These are phyloP conservation scores for Sclerotinia minor DNA, from an alignment of 2,329 filamentous ascomycete species.

Conservation along the genomic window DNA sequence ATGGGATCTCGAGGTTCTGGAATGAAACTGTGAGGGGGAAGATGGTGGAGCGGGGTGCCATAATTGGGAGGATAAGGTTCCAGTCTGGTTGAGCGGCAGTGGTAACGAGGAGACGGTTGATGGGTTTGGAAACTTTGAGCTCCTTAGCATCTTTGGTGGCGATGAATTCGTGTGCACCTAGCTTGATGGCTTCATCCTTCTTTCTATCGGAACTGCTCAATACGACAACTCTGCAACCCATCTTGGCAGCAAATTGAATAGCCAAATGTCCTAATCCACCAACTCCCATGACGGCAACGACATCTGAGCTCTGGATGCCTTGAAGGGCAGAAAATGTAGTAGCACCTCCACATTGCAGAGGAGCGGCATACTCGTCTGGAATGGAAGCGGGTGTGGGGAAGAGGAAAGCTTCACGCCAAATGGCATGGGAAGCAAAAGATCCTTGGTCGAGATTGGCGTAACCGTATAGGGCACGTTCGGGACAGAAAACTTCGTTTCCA, in stretches of 20 bases:
- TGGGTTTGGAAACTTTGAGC: conserved; percentile 42
- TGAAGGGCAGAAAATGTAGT: conserved; percentile 43
- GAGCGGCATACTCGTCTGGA: conserved; percentile 43
- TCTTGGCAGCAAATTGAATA: conserved; percentile 60
- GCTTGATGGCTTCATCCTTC: conserved; percentile 58
- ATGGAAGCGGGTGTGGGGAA: conserved; percentile 45
- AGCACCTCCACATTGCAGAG: conserved; percentile 50
- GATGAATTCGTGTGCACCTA: conserved; percentile 62
- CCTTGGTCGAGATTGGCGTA: conserved; percentile 49
- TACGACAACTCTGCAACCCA: conserved; percentile 61
- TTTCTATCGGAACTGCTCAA: conserved; percentile 60
- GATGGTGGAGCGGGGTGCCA: conserved; percentile 52
- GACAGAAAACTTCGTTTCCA: conserved; percentile 47
- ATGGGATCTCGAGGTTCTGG: conserved; percentile 32
- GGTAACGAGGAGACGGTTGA: conserved; percentile 36
- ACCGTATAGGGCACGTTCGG: conserved; percentile 46
- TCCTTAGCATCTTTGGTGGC: conserved; percentile 47
- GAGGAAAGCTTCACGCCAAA: conserved; percentile 44
- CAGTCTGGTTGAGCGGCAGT: conserved; percentile 31
- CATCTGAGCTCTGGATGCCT: conserved; percentile 39
- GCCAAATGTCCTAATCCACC: conserved; percentile 62
- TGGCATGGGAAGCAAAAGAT: conserved; percentile 45
- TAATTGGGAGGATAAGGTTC: conserved; percentile 26
- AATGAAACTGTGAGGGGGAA: conserved; percentile 63
- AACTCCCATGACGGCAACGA: conserved; percentile 51